Percentiles rank a stretch among this genome's conserved stretches.
Evolutionary conservation across 2,329 filamentous ascomycete species (phyloP).

Genomic region (Volutella citrinella): DNA sequence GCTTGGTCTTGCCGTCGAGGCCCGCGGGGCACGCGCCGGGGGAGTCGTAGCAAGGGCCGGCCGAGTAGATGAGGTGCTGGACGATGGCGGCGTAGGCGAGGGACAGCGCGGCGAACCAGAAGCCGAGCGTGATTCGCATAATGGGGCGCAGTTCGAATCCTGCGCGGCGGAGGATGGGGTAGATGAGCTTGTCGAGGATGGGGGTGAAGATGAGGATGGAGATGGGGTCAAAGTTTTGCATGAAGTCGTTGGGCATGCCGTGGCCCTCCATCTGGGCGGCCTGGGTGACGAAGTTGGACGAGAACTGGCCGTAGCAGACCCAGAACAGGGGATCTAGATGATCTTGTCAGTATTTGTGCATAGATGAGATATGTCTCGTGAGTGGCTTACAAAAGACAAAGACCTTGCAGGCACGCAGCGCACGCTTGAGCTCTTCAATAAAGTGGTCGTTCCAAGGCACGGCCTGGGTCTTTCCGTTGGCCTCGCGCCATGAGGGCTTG

Average conservation of each 20-base stretch:
- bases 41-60: constrained; percentile 47
- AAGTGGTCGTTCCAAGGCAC: constrained; percentile 67
- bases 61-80: constrained; percentile 58
- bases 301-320: constrained; percentile 67
- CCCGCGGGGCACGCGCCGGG: constrained; percentile 38
- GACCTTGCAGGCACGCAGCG: constrained; percentile 66
- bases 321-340: constrained; percentile 58
- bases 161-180: constrained; percentile 55
- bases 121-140: constrained; percentile 63
- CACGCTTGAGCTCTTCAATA: constrained; percentile 68
- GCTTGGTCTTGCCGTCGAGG: constrained; percentile 26
- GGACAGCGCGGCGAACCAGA: constrained; percentile 50
- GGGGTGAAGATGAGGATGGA: constrained; percentile 66
- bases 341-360: no score
- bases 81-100: constrained; percentile 59
- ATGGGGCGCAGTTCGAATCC: constrained; percentile 63
- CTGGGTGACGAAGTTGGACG: constrained; percentile 65
- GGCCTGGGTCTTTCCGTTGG: constrained; percentile 39
- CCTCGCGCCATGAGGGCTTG: constrained; percentile 63
- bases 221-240: constrained; percentile 67
- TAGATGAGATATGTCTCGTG: no score
- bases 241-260: constrained; percentile 67
- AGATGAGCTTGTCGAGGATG: constrained; percentile 58
- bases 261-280: constrained; percentile 54
- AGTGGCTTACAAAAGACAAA: constrained; percentile 56